Conservation (phyloP, 129 eudicot species). For the Saussurea involucrata region DNA sequence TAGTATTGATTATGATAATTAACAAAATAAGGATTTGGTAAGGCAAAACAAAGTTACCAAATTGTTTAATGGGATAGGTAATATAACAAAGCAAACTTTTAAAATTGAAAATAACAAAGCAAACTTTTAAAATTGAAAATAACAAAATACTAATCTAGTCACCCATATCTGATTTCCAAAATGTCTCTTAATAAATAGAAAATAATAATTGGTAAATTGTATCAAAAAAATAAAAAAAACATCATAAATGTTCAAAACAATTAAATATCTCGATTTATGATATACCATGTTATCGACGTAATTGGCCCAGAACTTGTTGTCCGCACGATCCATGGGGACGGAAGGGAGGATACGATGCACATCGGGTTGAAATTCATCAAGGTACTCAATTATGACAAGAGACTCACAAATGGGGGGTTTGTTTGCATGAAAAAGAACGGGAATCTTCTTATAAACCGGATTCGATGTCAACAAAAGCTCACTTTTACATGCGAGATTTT, state of each 20-base stretch:
- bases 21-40: no score
- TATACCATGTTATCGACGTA: conserved; percentile 29
- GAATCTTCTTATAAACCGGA: conserved; percentile 31
- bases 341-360: conserved; percentile 28
- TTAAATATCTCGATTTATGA: not conserved
- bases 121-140: no score
- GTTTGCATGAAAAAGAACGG: conserved; percentile 21
- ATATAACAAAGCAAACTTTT: no score
- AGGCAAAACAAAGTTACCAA: no score
- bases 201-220: not conserved
- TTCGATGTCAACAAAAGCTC: conserved; percentile 24
- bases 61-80: no score
- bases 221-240: not conserved
- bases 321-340: conserved; percentile 12
- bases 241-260: not conserved
- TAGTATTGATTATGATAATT: no score
- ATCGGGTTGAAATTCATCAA: conserved; percentile 22
- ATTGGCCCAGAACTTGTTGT: conserved; percentile 14
- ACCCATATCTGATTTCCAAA: not conserved
- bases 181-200: not conserved
- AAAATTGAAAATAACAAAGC: no score
- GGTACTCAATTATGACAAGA: conserved; percentile 21
- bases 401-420: conserved; percentile 24
- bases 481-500: conserved; percentile 22
- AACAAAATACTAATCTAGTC: not conserved